Percentiles rank a stretch among this genome's conserved stretches.
These are phyloP conservation scores for Delitschia confertaspora DNA, from an alignment of 495 filamentous ascomycete genomes.

Conservation along the genomic window DNA sequence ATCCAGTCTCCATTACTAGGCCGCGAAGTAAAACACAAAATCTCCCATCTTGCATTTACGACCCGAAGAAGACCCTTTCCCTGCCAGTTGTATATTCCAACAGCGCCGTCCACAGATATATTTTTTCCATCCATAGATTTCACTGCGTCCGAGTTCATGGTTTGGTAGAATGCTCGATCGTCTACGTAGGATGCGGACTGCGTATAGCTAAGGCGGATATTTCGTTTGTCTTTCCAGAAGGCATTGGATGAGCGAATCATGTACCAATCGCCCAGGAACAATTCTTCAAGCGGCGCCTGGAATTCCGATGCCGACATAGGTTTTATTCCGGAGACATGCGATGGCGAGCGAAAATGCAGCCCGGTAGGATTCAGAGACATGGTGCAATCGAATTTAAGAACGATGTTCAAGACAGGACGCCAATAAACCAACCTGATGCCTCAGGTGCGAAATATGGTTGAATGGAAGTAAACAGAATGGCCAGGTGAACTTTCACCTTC, in stretches of 20 bases:
- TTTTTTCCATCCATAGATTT: background rate
- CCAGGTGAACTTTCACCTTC: no score
- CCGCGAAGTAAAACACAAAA: background rate
- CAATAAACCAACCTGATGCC: no score
- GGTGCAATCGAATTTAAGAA: no score
- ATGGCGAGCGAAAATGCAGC: background rate
- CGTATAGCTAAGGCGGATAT: slow-evolving; percentile 3
- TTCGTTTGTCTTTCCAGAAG: slow-evolving; percentile 10
- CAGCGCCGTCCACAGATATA: background rate
- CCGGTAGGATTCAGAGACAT: no score
- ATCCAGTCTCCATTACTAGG: background rate
- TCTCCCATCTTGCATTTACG: background rate
- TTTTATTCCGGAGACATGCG: background rate
- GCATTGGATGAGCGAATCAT: slow-evolving; percentile 3
- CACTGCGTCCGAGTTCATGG: background rate
- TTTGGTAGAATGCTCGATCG: background rate
- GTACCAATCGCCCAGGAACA: slow-evolving; percentile 4
- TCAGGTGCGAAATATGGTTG: no score
- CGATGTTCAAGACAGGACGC: no score
- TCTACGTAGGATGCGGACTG: background rate
- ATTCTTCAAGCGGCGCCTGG: background rate
- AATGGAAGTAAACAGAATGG: no score
- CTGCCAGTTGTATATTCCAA: background rate
- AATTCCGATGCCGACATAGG: background rate
- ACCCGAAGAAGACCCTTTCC: background rate